Evolutionary conservation across 352 stramenopile genomes (phyloP), one percentile per base, ranked within the genome.

Genomic region (Globisporangium heterothallicum): DNA sequence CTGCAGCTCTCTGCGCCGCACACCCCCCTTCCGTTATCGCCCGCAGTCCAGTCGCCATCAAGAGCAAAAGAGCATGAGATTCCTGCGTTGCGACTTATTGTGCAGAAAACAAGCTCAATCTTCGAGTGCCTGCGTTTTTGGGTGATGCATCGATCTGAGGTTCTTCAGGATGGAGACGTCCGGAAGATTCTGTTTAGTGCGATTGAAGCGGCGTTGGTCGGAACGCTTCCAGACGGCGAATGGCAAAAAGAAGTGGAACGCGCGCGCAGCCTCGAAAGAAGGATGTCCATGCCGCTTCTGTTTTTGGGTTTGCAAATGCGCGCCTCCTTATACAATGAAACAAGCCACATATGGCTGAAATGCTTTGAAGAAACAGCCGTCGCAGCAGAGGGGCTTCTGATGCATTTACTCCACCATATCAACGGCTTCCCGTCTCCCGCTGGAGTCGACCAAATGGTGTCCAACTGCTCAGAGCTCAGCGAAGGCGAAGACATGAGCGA

Each of bases 271-370:
- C 58, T 72, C 14, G 66, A 88, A 38, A 61, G 78, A 12, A 68
- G 82, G 13, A 82, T 88, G 72, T 92, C 83, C 16, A 90, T 91
- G 70, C 84, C 84, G 6, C 49, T 94, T 19, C 57, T 94, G 43
- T 94, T 94, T 50, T 62, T 94, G 18, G 84, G 84, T 0, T 63
- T 94, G 24, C 81, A 92, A 41, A 94, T 94, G 84, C 77, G 84
- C 12, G 76, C 79, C 12, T 90, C 81, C 1, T 57, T 94, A 42
- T 72, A 90, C 45, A 85, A 76, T 26, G 80, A 92, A 22, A 67
- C 72, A 14, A 86, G 68, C 13, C 69, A 86, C 55, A 69, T 65
- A 26, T 88, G 75, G 82, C 57, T 88, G 6, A 88, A 89, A 63
- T 88, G 63, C 35, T 94, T 94, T 59, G 78, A 91, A 62, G 84